Evolutionary conservation across 768 basidiomycete species (phyloP).

Genomic region (Gymnopilus dilepis): DNA sequence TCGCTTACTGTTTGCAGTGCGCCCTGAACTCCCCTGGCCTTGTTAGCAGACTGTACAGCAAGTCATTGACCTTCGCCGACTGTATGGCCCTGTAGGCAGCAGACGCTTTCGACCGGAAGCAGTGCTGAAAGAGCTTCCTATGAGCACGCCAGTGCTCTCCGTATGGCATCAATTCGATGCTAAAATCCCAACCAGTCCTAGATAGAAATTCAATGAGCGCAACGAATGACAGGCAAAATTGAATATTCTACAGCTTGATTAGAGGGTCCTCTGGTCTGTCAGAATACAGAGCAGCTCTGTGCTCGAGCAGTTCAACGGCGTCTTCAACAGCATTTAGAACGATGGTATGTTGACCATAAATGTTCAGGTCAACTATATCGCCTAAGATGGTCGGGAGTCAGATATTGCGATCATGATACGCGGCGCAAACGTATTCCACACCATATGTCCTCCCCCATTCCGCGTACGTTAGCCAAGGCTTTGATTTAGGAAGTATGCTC

Average conservation of each 20-base stretch:
- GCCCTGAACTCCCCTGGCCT: slow-evolving; percentile 22
- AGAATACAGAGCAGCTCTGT: slow-evolving; percentile 51
- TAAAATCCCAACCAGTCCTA: slow-evolving; percentile 45
- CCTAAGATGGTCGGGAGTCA: slow-evolving; percentile 10
- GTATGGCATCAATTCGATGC: slow-evolving; percentile 40
- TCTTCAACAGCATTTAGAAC: slow-evolving; percentile 33
- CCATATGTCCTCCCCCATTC: slow-evolving; percentile 27
- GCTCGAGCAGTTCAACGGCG: slow-evolving; percentile 39
- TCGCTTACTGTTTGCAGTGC: slow-evolving; percentile 24
- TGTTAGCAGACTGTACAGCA: slow-evolving; percentile 34
- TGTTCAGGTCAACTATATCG: slow-evolving; percentile 24
- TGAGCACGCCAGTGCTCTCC: slow-evolving; percentile 43
- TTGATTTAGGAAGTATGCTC: slow-evolving; percentile 8
- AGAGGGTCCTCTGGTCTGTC: slow-evolving; percentile 43
- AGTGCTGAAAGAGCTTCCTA: slow-evolving; percentile 42
- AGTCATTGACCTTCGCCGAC: slow-evolving; percentile 32
- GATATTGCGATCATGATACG: background rate
- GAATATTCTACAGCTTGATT: slow-evolving; percentile 21
- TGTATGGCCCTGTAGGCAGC: slow-evolving; percentile 38
- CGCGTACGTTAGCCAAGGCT: slow-evolving; percentile 18
- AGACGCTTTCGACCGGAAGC: slow-evolving; percentile 36
- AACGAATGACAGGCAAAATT: background rate
- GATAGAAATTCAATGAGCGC: background rate
- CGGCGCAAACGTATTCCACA: background rate
- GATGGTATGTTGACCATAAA: slow-evolving; percentile 28